Percentiles rank a stretch among this genome's conserved stretches.
These are phyloP conservation scores for Gastrolobium villosum DNA, from an alignment of 306 rosid genomes.

Conservation along the genomic window DNA sequence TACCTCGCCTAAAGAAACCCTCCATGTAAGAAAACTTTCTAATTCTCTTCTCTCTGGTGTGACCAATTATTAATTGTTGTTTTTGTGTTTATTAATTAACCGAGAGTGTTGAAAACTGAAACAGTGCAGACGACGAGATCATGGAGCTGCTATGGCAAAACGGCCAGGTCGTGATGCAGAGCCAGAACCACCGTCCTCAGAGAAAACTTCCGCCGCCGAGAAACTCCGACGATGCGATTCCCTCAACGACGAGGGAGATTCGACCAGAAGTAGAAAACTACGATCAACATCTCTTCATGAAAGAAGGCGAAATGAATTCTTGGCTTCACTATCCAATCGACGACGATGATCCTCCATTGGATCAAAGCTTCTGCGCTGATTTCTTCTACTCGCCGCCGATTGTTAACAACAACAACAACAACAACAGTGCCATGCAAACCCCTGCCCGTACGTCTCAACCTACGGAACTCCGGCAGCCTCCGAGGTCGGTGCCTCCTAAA, in stretches of 20 bases:
- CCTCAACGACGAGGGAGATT: constrained; percentile 46
- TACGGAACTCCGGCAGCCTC: constrained; percentile 46
- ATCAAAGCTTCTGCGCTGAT: constrained; percentile 63
- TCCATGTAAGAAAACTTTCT: constrained; percentile 54
- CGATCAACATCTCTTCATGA: constrained; percentile 67
- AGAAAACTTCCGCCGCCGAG: constrained; percentile 46
- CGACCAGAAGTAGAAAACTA: constrained; percentile 43
- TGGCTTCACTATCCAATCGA: constrained; percentile 83
- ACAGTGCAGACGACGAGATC: constrained; percentile 73
- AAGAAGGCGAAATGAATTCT: constrained; percentile 83
- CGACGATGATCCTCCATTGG: constrained; percentile 64
- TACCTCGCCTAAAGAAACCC: constrained; percentile 57
- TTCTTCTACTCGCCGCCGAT: constrained; percentile 54
- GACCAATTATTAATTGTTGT: background rate
- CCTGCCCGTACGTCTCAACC: constrained; percentile 25
- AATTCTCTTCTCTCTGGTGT: background rate
- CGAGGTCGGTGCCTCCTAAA: constrained; percentile 29
- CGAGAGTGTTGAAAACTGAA: background rate
- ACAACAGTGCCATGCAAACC: constrained; percentile 31
- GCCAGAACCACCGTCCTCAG: constrained; percentile 64
- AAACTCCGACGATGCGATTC: constrained; percentile 38
- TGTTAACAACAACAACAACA: constrained; percentile 29
- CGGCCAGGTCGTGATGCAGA: constrained; percentile 77
- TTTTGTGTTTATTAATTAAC: background rate
- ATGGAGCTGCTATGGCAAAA: constrained; percentile 88